Percentiles rank a stretch among this genome's conserved stretches.
These are phyloP conservation scores for Fraxinus paxiana DNA, from an alignment of 305 asterid genomes.

Conservation along the genomic window DNA sequence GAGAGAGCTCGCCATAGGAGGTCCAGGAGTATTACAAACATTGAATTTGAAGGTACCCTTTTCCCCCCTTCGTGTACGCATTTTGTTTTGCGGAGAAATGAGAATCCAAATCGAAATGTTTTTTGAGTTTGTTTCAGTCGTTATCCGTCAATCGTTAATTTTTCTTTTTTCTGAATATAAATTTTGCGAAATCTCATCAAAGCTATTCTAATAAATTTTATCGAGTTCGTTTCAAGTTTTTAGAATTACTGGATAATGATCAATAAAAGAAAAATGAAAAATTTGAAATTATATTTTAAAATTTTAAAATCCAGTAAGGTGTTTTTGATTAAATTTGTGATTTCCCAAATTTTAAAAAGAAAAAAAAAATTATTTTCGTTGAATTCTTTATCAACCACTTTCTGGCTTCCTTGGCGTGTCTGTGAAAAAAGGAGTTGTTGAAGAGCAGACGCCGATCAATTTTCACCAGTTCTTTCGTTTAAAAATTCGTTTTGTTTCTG, in stretches of 20 bases:
- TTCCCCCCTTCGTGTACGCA: background rate
- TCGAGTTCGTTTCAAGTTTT: background rate
- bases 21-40: conserved; percentile 43
- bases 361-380: background rate
- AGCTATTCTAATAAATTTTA: background rate
- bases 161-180: background rate
- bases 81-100: background rate
- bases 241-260: background rate
- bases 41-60: conserved; percentile 40
- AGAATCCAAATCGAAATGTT: background rate
- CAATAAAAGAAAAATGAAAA: background rate
- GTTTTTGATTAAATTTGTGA: background rate
- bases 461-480: background rate
- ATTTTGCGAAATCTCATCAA: background rate
- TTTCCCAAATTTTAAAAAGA: background rate
- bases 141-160: background rate
- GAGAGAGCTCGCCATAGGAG: conserved; percentile 43
- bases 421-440: background rate
- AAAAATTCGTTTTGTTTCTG: background rate
- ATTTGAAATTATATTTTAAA: background rate
- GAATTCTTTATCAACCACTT: background rate
- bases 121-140: background rate
- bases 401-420: background rate
- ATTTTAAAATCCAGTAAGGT: background rate
- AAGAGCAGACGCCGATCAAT: background rate